Base-by-base conservation (phyloP, 345 rosid genomes). In the Gossypium ekmanianum region DNA sequence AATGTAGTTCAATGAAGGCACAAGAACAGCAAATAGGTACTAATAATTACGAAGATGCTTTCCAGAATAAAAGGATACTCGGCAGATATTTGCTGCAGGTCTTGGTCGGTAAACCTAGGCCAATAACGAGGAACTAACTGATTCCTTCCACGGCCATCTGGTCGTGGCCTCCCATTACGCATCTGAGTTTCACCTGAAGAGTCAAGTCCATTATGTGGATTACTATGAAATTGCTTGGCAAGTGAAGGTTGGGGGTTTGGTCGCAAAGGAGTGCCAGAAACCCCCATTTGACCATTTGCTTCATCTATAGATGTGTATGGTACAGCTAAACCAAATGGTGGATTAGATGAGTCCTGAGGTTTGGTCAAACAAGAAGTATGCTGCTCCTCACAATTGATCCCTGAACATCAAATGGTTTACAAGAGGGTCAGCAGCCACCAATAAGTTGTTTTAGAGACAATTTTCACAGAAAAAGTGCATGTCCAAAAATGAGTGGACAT, bases 61-160 rank as follows among this genome's bases (percentile, higher is more conserved):
- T 50, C 57, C 9, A 73, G 43, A 74, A 74, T 59, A 66, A 86
- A 84, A 91, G 94, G 99, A 95, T 95, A 95, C 99, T 90, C 92
- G 76, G 85, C 93, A 67, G 97, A 82, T 58, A 83, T 84, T 78
- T 86, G 88, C 47, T 83, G 97, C 74, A 84, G 89, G 83, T 85
- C 92, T 82, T 85, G 92, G 81, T 85, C 85, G 22, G 91, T 85
- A 83, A 88, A 86, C 85, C 89, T 88, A 44, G 99, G 98, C 91
- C 87, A 87, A 84, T 90, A 93, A 9, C 92, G 91, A 75, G 97
- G 90, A 85, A 90, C 87, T 71, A 88, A 76, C 73, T 86, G 98
- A 85, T 73, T 85, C 61, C 85, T 89, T 80, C 86, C 94, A 56
- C 88, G 90, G 59, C 80, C 75, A 85, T 95, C 96, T 61, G 81